These are phyloP conservation scores for Kondoa subrosea DNA, from an alignment of 768 basidiomycete species.

Conservation along the genomic window DNA sequence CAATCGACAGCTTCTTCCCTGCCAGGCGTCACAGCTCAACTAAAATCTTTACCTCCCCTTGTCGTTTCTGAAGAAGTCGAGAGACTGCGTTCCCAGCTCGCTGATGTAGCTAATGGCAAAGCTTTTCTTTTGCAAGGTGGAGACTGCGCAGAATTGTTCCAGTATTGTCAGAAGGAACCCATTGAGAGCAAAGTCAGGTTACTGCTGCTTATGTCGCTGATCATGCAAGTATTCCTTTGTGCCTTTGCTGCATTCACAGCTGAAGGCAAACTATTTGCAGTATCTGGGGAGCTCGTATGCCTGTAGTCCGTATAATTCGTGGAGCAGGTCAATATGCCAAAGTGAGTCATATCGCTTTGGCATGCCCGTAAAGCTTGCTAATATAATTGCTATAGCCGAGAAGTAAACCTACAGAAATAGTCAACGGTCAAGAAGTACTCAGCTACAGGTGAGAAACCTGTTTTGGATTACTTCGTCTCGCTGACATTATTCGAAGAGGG, in stretches of 20 bases:
- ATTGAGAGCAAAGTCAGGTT: conserved; percentile 75
- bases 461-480: neutral
- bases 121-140: conserved; percentile 93
- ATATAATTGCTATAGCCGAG: conserved; percentile 41
- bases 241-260: neutral
- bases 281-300: conserved; percentile 68
- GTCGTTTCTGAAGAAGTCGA: conserved; percentile 81
- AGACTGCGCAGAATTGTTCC: conserved; percentile 45
- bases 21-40: conserved; percentile 32
- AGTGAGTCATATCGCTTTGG: conserved; percentile 13
- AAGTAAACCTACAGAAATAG: conserved; percentile 60
- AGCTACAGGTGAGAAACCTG: conserved; percentile 63
- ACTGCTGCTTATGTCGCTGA: conserved; percentile 84
- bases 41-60: conserved; percentile 63
- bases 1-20: neutral
- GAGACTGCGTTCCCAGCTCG: conserved; percentile 25
- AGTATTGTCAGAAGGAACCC: conserved; percentile 44
- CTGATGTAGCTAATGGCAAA: conserved; percentile 60
- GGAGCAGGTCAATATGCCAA: conserved; percentile 97
- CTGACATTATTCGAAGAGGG: conserved; percentile 43
- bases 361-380: neutral
- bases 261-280: neutral
- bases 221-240: conserved; percentile 37
- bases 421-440: conserved; percentile 56
- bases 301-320: conserved; percentile 55